A percentile compares a stretch with the other conserved stretches of the same genome.
Evolutionary conservation across 2,329 filamentous ascomycete genomes (phyloP).

Genomic region (Nectriaceae sp.): DNA sequence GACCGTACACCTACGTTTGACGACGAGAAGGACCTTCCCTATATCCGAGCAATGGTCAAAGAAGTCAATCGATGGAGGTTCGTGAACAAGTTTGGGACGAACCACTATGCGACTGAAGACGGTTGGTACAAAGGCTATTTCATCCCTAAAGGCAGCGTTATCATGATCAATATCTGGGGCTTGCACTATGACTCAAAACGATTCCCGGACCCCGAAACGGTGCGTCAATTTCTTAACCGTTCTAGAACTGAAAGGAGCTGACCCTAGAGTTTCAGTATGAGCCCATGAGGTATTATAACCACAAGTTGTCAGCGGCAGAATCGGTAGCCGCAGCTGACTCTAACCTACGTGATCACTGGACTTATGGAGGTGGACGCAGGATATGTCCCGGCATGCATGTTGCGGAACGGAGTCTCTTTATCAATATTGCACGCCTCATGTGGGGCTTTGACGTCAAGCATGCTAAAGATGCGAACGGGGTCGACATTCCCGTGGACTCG

Average conservation of each 20-base stretch:
- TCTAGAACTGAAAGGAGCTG: too few relatives aligned
- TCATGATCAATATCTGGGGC: constrained; percentile 46
- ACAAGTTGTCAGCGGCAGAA: constrained; percentile 33
- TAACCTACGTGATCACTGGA: constrained; percentile 54
- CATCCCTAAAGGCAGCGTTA: constrained; percentile 43
- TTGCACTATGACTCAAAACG: constrained; percentile 48
- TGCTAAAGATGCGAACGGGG: not conserved
- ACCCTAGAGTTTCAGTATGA: too few relatives aligned
- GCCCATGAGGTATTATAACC: constrained; percentile 37
- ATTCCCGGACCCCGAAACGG: constrained; percentile 40
- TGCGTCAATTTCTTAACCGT: too few relatives aligned
- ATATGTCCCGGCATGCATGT: constrained; percentile 56
- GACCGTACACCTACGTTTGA: constrained; percentile 32
- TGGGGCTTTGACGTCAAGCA: constrained; percentile 55
- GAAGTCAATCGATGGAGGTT: constrained; percentile 41
- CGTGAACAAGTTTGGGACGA: constrained; percentile 28
- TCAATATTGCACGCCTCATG: constrained; percentile 56
- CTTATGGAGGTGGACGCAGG: constrained; percentile 57
- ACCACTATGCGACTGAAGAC: constrained; percentile 39
- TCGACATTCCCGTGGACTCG: not conserved
- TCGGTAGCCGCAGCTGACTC: constrained; percentile 29
- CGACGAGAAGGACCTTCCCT: constrained; percentile 36
- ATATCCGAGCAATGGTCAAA: constrained; percentile 38
- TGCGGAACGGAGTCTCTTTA: constrained; percentile 61
- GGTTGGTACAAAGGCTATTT: constrained; percentile 40